Evolutionary conservation across 1,139 yeast species (phyloP), one percentile per base, ranked within the genome.

Genomic region (Magnusiomyces tetraspermus): DNA sequence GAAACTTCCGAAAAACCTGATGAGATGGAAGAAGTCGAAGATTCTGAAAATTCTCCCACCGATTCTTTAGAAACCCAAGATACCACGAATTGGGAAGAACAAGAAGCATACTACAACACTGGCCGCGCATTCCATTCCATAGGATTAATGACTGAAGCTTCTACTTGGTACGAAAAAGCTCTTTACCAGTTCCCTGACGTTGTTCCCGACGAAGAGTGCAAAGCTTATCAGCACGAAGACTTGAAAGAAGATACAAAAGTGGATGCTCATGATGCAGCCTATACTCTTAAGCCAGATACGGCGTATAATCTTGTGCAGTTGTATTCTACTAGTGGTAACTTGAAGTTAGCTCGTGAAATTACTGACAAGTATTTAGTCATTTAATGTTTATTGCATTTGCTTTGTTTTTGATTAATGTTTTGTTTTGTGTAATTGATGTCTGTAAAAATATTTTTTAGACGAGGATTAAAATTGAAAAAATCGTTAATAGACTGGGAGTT

Each of bases 121-220:
- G 99, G 94, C 0, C 75, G 96, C 47, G 76, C 87, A 3, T 92
- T 85, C 69, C 97, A 92, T 63, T 76, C 85, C 68, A 70, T 90
- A 15, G 95, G 96, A 0, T 72, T 92, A 41, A 76, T 80, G 2
- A 73, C 85, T 0, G 71, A 85, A 40, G 97, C 98, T 0, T 74
- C 83, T 8, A 73, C 70, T 41, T 88, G 81, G 62, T 92, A 92
- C 66, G 77, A 83, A 45, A 76, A 75, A 51, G 96, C 85, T 0
- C 68, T 90, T 43, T 66, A 58, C 33, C 57, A 63, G 15, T 53
- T 47, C 22, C 56, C 53, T 61, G 69, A 67, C n/a, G 68, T 45
- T 45, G 40, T 45, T 31, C 17, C 40, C 19, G 38, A 22, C 38
- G 38, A 45, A 21, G 26, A 30, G 19, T 23, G 19, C 11, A 23